These are phyloP conservation scores for Geranomyces variabilis DNA, from an alignment of 192 early-diverging fungal genomes.

Conservation along the genomic window DNA sequence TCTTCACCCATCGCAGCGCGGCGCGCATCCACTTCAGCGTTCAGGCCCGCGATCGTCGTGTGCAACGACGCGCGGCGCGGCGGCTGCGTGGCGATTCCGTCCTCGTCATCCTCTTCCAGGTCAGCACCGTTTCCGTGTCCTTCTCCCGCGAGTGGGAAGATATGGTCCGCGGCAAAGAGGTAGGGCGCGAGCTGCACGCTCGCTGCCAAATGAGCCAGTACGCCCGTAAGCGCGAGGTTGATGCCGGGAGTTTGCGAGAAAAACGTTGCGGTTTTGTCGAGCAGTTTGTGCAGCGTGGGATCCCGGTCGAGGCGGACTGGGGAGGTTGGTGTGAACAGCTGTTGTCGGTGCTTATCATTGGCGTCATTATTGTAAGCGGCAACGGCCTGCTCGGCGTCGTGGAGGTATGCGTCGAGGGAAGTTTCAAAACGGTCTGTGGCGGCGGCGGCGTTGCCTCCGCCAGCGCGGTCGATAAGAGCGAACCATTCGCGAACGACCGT, in stretches of 20 bases:
- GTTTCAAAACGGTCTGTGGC: constrained; percentile 10
- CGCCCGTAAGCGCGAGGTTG: constrained; percentile 90
- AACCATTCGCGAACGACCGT: constrained; percentile 43
- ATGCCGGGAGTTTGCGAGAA: constrained; percentile 85
- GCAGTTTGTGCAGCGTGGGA: constrained; percentile 46
- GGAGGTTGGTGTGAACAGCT: background rate
- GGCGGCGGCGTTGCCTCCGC: constrained; percentile 4
- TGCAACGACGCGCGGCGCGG: constrained; percentile 62
- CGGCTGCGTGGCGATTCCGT: background rate
- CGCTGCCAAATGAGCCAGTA: constrained; percentile 81
- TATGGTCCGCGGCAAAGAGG: constrained; percentile 43
- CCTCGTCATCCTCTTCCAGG: no score
- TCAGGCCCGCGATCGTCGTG: constrained; percentile 65
- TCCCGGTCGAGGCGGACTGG: constrained; percentile 37
- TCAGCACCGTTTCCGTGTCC: background rate
- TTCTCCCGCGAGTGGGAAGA: background rate
- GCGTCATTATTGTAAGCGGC: background rate
- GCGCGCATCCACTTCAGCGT: constrained; percentile 61
- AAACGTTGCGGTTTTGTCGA: constrained; percentile 58
- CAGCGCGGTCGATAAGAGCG: constrained; percentile 40
- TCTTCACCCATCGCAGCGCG: constrained; percentile 16
- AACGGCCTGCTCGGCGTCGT: constrained; percentile 47
- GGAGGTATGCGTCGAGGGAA: constrained; percentile 52
- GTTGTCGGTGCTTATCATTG: background rate
- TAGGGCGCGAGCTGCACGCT: constrained; percentile 27